phyloP scores from a whole-genome alignment of 148 eudicot genomes.

The Amaranthus hypochondriacus region DNA sequence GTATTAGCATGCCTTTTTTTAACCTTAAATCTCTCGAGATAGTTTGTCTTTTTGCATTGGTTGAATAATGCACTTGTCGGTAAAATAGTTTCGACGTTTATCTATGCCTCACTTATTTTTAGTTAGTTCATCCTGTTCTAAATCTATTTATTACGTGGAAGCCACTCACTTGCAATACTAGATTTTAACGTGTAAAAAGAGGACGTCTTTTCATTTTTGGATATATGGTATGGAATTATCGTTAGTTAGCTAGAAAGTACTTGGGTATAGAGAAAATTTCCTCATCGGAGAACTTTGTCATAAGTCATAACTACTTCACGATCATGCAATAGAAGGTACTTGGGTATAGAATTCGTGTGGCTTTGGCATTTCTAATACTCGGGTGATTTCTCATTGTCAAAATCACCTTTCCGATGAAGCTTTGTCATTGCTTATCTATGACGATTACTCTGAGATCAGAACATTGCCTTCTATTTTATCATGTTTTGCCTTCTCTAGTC shows the following conservation, averaged over 20 bases:
- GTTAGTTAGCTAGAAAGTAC: no score
- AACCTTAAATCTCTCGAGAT: not conserved
- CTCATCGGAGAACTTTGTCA: no score
- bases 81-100: not conserved
- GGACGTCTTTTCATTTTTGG: no score
- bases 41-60: not conserved
- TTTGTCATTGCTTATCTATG: not conserved
- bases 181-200: no score
- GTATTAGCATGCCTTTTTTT: conserved; percentile 3
- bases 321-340: no score
- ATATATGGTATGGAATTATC: no score
- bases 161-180: no score
- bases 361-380: not conserved
- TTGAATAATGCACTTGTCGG: not conserved
- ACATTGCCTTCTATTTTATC: not conserved
- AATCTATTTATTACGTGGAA: no score
- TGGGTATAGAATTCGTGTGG: no score
- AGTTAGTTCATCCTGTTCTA: not conserved
- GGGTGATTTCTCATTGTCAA: not conserved
- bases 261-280: no score
- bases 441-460: not conserved
- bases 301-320: no score
- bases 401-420: not conserved
- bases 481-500: not conserved
- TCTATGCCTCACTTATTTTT: not conserved